phyloP scores from a whole-genome alignment of 1,284 basidiomycete species.

The Trametes pubescens region DNA sequence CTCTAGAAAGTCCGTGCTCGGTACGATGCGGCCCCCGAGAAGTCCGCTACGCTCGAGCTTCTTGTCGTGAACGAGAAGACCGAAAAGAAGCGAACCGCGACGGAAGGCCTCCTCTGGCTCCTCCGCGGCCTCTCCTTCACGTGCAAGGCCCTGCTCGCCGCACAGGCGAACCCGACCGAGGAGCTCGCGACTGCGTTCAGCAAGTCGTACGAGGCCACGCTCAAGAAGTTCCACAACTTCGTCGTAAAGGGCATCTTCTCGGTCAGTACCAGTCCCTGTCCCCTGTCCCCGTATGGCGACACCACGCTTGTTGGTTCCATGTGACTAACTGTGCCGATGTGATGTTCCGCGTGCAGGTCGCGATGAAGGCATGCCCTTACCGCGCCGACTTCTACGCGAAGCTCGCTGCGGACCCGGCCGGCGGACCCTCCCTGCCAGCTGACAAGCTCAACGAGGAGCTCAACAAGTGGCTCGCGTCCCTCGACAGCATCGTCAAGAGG shows the following conservation, averaged over 20 bases:
- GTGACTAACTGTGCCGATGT: conserved; percentile 16
- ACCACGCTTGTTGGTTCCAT: conserved; percentile 7
- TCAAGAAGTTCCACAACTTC: conserved; percentile 91
- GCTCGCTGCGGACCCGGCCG: conserved; percentile 76
- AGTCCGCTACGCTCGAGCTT: conserved; percentile 84
- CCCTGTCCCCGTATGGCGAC: conserved; percentile 7
- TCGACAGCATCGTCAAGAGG: conserved; percentile 75
- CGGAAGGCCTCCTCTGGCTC: conserved; percentile 94
- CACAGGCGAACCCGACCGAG: conserved; percentile 71
- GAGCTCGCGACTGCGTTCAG: conserved; percentile 85
- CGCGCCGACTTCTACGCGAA: conserved; percentile 91
- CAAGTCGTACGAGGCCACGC: conserved; percentile 82
- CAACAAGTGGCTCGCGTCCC: conserved; percentile 69
- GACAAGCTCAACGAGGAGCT: conserved; percentile 79
- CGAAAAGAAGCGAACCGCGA: conserved; percentile 89
- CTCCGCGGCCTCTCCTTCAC: conserved; percentile 93
- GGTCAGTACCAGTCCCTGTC: conserved; percentile 66
- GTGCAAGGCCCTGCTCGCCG: conserved; percentile 80
- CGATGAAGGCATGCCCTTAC: conserved; percentile 97
- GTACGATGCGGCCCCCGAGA: conserved; percentile 69
- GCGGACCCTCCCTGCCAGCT: conserved; percentile 61
- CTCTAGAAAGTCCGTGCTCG: conserved; percentile 88
- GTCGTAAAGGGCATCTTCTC: conserved; percentile 86
- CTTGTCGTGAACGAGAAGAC: conserved; percentile 88
- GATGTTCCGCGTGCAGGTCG: conserved; percentile 62